These are phyloP conservation scores for Geotrichum candidum DNA, from an alignment of 1,139 yeast genomes.

Conservation along the genomic window DNA sequence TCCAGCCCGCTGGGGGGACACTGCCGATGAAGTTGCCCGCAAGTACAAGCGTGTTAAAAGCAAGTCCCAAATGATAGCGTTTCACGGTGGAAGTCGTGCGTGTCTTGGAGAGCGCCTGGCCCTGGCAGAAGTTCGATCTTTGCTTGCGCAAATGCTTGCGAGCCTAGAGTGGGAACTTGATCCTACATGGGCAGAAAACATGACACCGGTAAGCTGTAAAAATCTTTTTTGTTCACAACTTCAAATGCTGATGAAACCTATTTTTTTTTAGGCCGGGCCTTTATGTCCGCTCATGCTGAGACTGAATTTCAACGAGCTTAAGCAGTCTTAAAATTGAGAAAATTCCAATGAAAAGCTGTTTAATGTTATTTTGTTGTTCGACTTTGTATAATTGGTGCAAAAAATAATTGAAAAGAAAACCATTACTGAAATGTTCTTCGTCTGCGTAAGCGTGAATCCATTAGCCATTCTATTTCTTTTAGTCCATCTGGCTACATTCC, in stretches of 20 bases:
- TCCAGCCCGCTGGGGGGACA: conserved; percentile 56
- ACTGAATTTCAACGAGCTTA: conserved; percentile 6
- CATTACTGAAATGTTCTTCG: too few relatives aligned
- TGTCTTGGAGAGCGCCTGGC: conserved; percentile 61
- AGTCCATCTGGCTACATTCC: too few relatives aligned
- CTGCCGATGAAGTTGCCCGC: conserved; percentile 27
- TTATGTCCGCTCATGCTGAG: conserved; percentile 16
- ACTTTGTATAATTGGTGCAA: too few relatives aligned
- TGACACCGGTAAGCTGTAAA: conserved; percentile 41
- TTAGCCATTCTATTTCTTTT: too few relatives aligned
- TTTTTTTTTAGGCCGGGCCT: conserved; percentile 14
- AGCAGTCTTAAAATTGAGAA: not conserved
- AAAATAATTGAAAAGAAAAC: too few relatives aligned
- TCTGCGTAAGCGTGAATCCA: too few relatives aligned
- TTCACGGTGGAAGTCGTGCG: conserved; percentile 58
- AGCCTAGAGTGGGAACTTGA: conserved; percentile 39
- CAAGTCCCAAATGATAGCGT: conserved; percentile 45
- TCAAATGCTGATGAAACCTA: not conserved
- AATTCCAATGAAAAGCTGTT: not conserved
- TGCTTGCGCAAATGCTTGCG: conserved; percentile 38
- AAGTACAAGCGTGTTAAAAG: conserved; percentile 44
- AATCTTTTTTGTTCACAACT: not conserved
- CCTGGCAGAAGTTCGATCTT: conserved; percentile 41
- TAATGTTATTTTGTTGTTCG: too few relatives aligned
- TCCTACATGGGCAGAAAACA: conserved; percentile 45